Evolutionary conservation across 345 rosid species (phyloP).

Genomic region (Euphorbia tirucalli): DNA sequence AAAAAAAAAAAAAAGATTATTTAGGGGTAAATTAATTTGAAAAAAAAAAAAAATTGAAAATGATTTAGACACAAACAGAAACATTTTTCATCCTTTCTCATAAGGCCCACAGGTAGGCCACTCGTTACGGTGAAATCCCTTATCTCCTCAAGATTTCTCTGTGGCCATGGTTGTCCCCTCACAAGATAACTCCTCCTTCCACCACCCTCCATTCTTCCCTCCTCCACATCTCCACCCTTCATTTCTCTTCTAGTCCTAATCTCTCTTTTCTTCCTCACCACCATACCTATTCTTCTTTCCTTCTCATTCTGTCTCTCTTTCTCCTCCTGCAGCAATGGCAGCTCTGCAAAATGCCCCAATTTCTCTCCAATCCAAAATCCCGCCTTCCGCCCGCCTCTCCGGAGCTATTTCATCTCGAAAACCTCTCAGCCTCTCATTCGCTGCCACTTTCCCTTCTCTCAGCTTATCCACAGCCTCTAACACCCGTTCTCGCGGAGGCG

Average conservation of each 20-base stretch:
- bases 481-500: conserved; percentile 26
- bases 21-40: no score
- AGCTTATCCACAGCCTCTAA: conserved; percentile 24
- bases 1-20: no score
- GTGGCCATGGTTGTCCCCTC: conserved; percentile 16
- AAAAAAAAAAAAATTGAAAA: no score
- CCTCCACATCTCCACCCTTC: not conserved
- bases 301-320: conserved; percentile 1
- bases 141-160: not conserved
- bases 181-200: conserved; percentile 17
- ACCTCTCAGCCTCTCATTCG: conserved; percentile 45
- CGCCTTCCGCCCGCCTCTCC: conserved; percentile 37
- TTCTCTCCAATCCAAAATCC: conserved; percentile 55
- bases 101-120: not conserved
- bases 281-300: not conserved
- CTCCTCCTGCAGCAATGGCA: conserved; percentile 45
- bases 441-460: conserved; percentile 33
- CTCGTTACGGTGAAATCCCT: conserved; percentile 9
- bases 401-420: conserved; percentile 28
- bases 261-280: not conserved
- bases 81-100: not conserved
- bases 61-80: not conserved
- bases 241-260: not conserved
- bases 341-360: conserved; percentile 51
- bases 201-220: conserved; percentile 8